Evolutionary conservation across 192 early-diverging fungal genomes (phyloP).

Genomic region (Coemansia sp.): DNA sequence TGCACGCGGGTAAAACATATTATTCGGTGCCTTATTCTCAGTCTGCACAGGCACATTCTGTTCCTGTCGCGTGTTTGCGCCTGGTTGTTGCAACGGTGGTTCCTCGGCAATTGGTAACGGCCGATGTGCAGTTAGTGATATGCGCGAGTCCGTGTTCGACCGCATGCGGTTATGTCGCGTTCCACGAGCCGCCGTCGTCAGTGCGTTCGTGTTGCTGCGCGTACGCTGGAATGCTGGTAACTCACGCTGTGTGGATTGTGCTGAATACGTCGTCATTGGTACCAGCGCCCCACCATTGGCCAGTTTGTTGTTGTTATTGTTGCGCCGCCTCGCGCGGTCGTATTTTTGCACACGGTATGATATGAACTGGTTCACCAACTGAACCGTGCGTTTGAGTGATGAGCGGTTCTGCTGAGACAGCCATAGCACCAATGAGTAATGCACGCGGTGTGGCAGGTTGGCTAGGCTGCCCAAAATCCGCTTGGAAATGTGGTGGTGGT

Average conservation of each 20-base stretch:
- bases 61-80: background rate
- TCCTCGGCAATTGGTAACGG: slow-evolving; percentile 1
- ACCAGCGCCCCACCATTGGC: background rate
- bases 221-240: slow-evolving; percentile 44
- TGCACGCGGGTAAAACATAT: slow-evolving; percentile 1
- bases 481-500: slow-evolving; percentile 84
- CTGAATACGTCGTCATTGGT: slow-evolving; percentile 39
- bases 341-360: slow-evolving; percentile 76
- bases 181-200: background rate
- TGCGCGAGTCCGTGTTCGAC: slow-evolving; percentile 45
- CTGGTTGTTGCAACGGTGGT: background rate
- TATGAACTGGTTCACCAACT: slow-evolving; percentile 84
- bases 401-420: slow-evolving; percentile 63
- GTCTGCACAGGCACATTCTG: background rate
- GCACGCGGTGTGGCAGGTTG: slow-evolving; percentile 80
- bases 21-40: background rate
- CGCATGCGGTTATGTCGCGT: slow-evolving; percentile 34
- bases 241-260: slow-evolving; percentile 36
- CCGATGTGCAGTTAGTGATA: slow-evolving; percentile 33
- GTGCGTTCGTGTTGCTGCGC: slow-evolving; percentile 26
- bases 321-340: slow-evolving; percentile 28
- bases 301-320: background rate
- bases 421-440: slow-evolving; percentile 85
- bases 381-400: slow-evolving; percentile 69
- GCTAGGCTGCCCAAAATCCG: slow-evolving; percentile 79